Base-by-base conservation (phyloP, 2,329 filamentous ascomycete species). In the Xylaria digitata region DNA sequence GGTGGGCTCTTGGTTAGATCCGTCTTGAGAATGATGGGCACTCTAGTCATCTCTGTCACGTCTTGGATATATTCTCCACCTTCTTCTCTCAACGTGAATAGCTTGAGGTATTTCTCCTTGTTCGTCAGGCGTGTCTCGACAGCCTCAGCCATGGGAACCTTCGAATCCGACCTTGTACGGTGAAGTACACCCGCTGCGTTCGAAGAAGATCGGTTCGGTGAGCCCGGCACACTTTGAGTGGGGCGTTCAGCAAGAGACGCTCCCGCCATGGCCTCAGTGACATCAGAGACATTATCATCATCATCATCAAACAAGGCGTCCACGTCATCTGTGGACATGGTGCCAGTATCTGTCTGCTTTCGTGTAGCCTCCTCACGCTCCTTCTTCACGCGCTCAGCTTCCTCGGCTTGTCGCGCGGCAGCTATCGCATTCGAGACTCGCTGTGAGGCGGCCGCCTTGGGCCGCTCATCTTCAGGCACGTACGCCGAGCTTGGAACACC, bases 1-100 rank as follows among this genome's bases (percentile, higher is more conserved):
- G 96, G 96, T 82, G 96, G 96, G 84, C 95, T 98, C 92, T 99
- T 99, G 83, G 87, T 93, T 76, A 99, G 87, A 83, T 99, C 96
- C 72, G 96, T 98, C 90, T 97, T 98, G 76, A 99, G 83, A 79
- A 99, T 97, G 73, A 99, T 92, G n/a, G 96, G 96, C 68, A 99
- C 92, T 73, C 95, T 88, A 49, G 93, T 95, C 94, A 99, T 97
- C 85, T 99, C 96, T 65, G 90, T 94, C 72, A 99, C 94, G 80
- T 99, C 96, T 82, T 99, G 96, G 76, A 99, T 97, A 83, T 96
- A 96, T 75, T 98, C 92, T 71, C 95, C 95, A 73, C 92, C 91
- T 81, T 97, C 92, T 80, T 99, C 95, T 59, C 96, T 88, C 73
- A 99, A 85, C 74, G 90, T 89, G 84, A 98, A 98, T 71, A 96